Conservation (phyloP, 1,139 yeast genomes). For the Taphrina wiesneri region DNA sequence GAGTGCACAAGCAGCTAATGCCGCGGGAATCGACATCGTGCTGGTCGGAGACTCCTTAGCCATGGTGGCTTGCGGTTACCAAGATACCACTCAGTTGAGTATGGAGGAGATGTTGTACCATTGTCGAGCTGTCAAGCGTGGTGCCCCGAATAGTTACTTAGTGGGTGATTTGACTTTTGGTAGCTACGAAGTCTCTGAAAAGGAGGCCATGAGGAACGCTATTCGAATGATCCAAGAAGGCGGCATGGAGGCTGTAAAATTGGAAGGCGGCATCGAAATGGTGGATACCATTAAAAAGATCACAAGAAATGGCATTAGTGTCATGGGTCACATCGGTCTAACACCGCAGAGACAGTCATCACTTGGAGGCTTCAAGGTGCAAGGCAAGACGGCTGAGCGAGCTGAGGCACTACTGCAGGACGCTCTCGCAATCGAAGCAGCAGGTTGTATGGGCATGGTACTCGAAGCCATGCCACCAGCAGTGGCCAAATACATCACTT, state of each 20-base stretch:
- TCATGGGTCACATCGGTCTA: slow-evolving; percentile 87
- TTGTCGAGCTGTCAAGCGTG: slow-evolving; percentile 73
- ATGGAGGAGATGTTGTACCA: slow-evolving; percentile 67
- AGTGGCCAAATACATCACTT: slow-evolving; percentile 67
- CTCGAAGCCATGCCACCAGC: slow-evolving; percentile 83
- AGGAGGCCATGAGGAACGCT: slow-evolving; percentile 67
- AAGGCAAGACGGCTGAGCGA: slow-evolving; percentile 61
- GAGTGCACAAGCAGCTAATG: slow-evolving; percentile 70
- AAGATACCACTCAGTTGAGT: slow-evolving; percentile 42
- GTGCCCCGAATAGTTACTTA: slow-evolving; percentile 59
- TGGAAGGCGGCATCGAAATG: slow-evolving; percentile 79
- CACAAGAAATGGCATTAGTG: slow-evolving; percentile 74
- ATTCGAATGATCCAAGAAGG: slow-evolving; percentile 61
- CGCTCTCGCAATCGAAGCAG: slow-evolving; percentile 66
- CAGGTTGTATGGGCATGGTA: slow-evolving; percentile 76
- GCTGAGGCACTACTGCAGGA: slow-evolving; percentile 62
- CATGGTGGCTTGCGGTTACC: slow-evolving; percentile 84
- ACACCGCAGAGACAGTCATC: slow-evolving; percentile 85
- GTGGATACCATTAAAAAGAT: slow-evolving; percentile 55
- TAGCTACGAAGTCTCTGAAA: slow-evolving; percentile 64
- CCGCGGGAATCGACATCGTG: slow-evolving; percentile 66
- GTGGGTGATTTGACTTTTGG: slow-evolving; percentile 94
- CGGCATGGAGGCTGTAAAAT: slow-evolving; percentile 71
- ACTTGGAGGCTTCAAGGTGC: slow-evolving; percentile 84
- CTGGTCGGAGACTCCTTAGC: slow-evolving; percentile 91